A percentile compares a stretch with the other conserved stretches of the same genome.
These are phyloP conservation scores for Limtongia smithiae DNA, from an alignment of 805 yeast species.

Conservation along the genomic window DNA sequence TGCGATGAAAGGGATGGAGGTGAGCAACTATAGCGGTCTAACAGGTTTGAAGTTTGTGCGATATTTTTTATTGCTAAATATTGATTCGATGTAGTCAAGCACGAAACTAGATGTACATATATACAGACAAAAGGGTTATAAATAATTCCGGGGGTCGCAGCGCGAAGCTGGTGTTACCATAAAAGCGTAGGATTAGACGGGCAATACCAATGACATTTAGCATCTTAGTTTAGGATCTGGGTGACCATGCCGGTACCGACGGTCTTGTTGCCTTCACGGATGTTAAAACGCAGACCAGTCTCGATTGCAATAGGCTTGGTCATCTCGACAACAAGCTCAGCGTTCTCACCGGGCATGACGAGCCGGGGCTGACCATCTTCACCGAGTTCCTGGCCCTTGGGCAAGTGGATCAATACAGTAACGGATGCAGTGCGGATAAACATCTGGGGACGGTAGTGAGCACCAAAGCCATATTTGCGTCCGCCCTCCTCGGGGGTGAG, in stretches of 20 bases:
- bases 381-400: slow-evolving; percentile 46
- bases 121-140: too few species aligned
- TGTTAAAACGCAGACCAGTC: slow-evolving; percentile 96
- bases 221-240: slow-evolving; percentile 65
- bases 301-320: slow-evolving; percentile 91
- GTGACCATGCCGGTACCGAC: slow-evolving; percentile 98
- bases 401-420: slow-evolving; percentile 86
- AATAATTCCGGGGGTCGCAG: too few species aligned
- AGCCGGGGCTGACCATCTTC: slow-evolving; percentile 32
- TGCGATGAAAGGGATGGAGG: too few species aligned
- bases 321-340: slow-evolving; percentile 90
- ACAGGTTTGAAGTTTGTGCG: too few species aligned
- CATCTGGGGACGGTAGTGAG: slow-evolving; percentile 97
- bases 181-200: too few species aligned
- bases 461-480: slow-evolving; percentile 95
- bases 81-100: too few species aligned
- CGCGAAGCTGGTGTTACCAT: too few species aligned
- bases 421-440: slow-evolving; percentile 96
- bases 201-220: too few species aligned
- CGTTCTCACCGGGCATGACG: slow-evolving; percentile 97
- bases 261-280: slow-evolving; percentile 99
- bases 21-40: too few species aligned
- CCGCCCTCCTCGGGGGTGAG: slow-evolving; percentile 98
- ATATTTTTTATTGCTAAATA: too few species aligned
- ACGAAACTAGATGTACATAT: too few species aligned